Evolutionary conservation across 352 stramenopile species (phyloP).

Genomic region (Phytophthora citrophthora): DNA sequence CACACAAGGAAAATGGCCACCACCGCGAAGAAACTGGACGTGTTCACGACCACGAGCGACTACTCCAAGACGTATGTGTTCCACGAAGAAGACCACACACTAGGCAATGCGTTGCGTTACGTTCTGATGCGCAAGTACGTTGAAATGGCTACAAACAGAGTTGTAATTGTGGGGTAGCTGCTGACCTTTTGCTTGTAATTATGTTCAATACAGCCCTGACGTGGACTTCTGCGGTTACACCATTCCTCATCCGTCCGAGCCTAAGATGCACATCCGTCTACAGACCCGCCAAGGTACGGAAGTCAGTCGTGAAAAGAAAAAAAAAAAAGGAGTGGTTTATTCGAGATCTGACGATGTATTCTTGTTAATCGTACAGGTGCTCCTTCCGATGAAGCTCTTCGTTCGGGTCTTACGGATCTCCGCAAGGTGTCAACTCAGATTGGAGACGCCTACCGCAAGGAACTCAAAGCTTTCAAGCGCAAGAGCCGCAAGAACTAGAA

Average conservation of each 20-base stretch:
- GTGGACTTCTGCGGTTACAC: slow-evolving; percentile 96
- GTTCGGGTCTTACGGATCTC: slow-evolving; percentile 70
- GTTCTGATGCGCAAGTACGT: slow-evolving; percentile 92
- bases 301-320: too few species aligned
- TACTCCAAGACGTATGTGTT: slow-evolving; percentile 91
- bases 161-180: background rate
- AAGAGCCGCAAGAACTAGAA: slow-evolving; percentile 75
- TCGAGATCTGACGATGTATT: slow-evolving; percentile 1
- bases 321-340: too few species aligned
- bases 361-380: slow-evolving; percentile 35
- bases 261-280: slow-evolving; percentile 94
- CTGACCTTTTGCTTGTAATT: slow-evolving; percentile 4
- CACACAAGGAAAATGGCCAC: slow-evolving; percentile 27
- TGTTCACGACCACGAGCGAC: slow-evolving; percentile 79
- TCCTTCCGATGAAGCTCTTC: slow-evolving; percentile 68
- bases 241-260: slow-evolving; percentile 95
- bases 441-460: slow-evolving; percentile 79
- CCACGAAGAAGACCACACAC: slow-evolving; percentile 91
- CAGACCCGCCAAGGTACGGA: slow-evolving; percentile 81
- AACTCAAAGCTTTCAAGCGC: slow-evolving; percentile 86
- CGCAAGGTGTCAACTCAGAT: slow-evolving; percentile 78
- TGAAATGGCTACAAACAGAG: background rate
- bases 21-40: slow-evolving; percentile 76
- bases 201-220: slow-evolving; percentile 63
- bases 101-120: slow-evolving; percentile 92